Evolutionary conservation across 441 rosid genomes (phyloP), one percentile per base, ranked within the genome.

Genomic region (Croton setiger): DNA sequence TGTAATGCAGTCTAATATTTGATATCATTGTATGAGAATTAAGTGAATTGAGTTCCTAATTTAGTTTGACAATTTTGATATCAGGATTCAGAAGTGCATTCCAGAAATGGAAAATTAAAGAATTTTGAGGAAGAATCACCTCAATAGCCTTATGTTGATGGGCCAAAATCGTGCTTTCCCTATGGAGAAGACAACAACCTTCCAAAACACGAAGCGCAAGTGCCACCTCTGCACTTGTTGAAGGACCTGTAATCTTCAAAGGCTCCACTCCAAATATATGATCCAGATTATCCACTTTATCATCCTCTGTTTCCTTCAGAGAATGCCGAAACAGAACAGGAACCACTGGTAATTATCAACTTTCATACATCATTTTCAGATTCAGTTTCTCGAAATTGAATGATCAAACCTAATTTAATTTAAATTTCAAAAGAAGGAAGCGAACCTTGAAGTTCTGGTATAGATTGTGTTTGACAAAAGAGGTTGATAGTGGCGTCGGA

Each of bases 101-200:
- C n/a, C n/a, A n/a, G n/a, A n/a, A n/a, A n/a, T n/a, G n/a, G n/a
- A n/a, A n/a, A n/a, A n/a, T n/a, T n/a, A n/a, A n/a, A n/a, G n/a
- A n/a, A n/a, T n/a, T n/a, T n/a, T n/a, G n/a, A n/a, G n/a, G n/a
- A n/a, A n/a, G n/a, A n/a, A n/a, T n/a, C 48, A 91, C 98, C 77
- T 87, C 83, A 8, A 91, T 82, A 54, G 98, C 98, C 71, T 87
- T 85, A 66, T 87, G 83, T 52, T 82, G 86, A 76, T 90, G 93
- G 31, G 97, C 96, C 62, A 94, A 81, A 18, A 79, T 63, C n/a
- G 88, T 82, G 83, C 97, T 88, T 74, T 88, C 86, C 7, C 82
- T 74, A 76, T 94, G 96, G 49, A 91, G 93, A 69, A 94, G 85
- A 72, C 97, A 91, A 66, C 98, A 94, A 47, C 98, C 97, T 82